Conservation (phyloP, 2,329 filamentous ascomycete genomes). For the Dactylellina leptospora region DNA sequence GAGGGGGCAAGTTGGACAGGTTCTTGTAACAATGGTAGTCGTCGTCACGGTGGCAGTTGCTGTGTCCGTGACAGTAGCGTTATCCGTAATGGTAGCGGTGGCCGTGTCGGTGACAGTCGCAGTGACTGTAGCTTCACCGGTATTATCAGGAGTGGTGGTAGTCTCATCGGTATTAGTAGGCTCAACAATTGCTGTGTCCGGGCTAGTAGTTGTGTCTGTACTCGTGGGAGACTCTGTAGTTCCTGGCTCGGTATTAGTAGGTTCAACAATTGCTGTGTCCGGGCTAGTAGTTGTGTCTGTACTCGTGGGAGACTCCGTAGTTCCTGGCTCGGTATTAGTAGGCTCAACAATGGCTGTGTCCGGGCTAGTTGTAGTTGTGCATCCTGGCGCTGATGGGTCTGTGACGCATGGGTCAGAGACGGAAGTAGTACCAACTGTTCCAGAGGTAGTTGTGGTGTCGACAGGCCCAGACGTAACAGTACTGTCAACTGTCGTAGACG, state of each 20-base stretch:
- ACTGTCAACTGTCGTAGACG: background rate
- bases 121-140: background rate
- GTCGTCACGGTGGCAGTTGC: background rate
- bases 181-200: background rate
- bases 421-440: background rate
- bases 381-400: background rate
- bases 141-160: background rate
- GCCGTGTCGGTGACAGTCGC: background rate
- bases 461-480: background rate
- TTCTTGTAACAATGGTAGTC: constrained; percentile 24
- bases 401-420: too few relatives aligned
- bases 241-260: background rate
- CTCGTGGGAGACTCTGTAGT: background rate
- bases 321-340: background rate
- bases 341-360: background rate
- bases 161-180: background rate
- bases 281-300: background rate
- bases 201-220: background rate
- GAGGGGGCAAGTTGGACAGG: constrained; percentile 9
- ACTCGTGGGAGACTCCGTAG: background rate
- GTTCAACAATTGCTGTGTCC: background rate
- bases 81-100: background rate
- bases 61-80: background rate
- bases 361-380: background rate
- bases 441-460: background rate